These are phyloP conservation scores for Fusarium equiseti DNA, from an alignment of 2,329 filamentous ascomycete species.

Conservation along the genomic window DNA sequence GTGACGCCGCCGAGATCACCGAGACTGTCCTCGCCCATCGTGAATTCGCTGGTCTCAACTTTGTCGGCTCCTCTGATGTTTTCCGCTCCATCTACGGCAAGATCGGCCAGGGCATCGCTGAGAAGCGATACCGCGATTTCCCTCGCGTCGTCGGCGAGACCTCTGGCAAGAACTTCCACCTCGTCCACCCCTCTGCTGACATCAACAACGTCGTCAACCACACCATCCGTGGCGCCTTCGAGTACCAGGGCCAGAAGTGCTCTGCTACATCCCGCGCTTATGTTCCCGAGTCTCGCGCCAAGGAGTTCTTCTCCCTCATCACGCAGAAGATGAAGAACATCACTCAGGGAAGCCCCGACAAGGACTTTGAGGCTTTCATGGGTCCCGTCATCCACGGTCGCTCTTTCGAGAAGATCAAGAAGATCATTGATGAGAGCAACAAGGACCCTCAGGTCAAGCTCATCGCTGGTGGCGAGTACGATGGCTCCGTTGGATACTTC, in stretches of 20 bases:
- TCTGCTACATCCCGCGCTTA: conserved; percentile 85
- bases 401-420: conserved; percentile 83
- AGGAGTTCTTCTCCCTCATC: conserved; percentile 75
- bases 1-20: conserved; percentile 86
- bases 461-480: conserved; percentile 80
- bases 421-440: conserved; percentile 83
- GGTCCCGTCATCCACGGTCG: conserved; percentile 86
- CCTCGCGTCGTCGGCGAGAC: conserved; percentile 91
- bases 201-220: conserved; percentile 83
- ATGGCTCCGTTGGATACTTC: conserved; percentile 82
- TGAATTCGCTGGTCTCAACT: conserved; percentile 91
- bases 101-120: conserved; percentile 83
- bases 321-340: conserved; percentile 75
- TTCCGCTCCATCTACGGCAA: conserved; percentile 90
- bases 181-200: conserved; percentile 82
- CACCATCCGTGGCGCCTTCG: conserved; percentile 87
- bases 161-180: conserved; percentile 93
- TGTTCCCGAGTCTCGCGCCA: conserved; percentile 80
- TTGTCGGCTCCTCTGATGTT: conserved; percentile 90
- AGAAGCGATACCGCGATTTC: conserved; percentile 85
- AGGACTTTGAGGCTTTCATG: conserved; percentile 80
- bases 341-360: conserved; percentile 74
- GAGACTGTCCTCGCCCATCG: conserved; percentile 79
- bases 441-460: conserved; percentile 78
- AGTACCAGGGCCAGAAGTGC: conserved; percentile 93